phyloP scores from a whole-genome alignment of 169 alveolate genomes.

The Toxoplasma gondii region DNA sequence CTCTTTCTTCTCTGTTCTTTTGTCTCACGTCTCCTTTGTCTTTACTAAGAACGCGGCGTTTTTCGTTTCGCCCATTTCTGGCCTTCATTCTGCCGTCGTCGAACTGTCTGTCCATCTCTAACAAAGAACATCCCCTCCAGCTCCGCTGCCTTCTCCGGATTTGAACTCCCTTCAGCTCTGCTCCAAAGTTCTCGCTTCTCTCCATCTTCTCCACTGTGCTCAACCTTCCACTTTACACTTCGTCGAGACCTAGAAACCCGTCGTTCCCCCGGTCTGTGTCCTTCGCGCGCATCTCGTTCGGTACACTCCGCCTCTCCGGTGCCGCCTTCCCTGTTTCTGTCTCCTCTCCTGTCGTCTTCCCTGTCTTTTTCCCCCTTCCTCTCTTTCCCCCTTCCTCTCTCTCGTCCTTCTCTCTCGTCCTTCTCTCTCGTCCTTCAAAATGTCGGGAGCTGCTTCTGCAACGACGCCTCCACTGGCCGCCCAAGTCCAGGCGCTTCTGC shows the following conservation, averaged over 20 bases:
- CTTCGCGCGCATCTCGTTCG: no score
- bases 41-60: background rate
- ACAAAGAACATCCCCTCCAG: no score
- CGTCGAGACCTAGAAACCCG: no score
- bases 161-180: no score
- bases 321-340: background rate
- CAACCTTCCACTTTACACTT: background rate
- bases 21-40: background rate
- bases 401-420: background rate
- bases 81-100: no score
- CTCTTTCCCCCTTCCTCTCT: background rate
- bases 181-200: no score
- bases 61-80: no score
- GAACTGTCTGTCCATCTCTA: no score
- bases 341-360: background rate
- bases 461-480: background rate
- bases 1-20: no score
- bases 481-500: slow-evolving; percentile 25
- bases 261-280: no score
- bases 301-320: background rate
- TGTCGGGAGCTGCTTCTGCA: background rate
- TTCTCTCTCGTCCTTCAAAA: background rate
- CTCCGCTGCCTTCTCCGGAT: no score
- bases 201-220: background rate
- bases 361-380: background rate